phyloP scores from a whole-genome alignment of 352 stramenopile species.

The Pythium rhizo-oryzae region DNA sequence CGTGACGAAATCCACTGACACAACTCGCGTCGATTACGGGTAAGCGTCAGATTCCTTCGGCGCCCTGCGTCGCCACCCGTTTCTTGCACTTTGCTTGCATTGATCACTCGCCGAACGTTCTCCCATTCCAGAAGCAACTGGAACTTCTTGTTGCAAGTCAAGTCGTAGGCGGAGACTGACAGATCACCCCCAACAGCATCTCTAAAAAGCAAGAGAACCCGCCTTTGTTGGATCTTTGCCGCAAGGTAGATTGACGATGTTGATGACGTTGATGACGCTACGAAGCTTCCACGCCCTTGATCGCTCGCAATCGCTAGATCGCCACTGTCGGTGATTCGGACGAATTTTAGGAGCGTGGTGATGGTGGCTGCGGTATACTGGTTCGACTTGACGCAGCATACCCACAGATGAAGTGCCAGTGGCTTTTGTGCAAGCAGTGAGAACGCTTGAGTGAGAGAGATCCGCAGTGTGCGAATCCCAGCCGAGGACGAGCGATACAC shows the following conservation, averaged over 20 bases:
- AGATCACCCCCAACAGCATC: slow-evolving; percentile 51
- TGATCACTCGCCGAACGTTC: slow-evolving; percentile 40
- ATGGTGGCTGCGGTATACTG: slow-evolving; percentile 55
- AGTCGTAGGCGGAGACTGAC: slow-evolving; percentile 46
- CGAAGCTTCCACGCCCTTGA: neutral
- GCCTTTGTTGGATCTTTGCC: slow-evolving; percentile 40
- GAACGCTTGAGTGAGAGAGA: slow-evolving; percentile 44
- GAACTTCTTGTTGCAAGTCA: slow-evolving; percentile 41
- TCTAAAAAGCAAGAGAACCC: slow-evolving; percentile 49
- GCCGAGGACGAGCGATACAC: slow-evolving; percentile 54
- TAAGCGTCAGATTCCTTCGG: slow-evolving; percentile 37
- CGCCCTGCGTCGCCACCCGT: neutral
- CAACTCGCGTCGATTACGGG: slow-evolving; percentile 42
- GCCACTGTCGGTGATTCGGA: slow-evolving; percentile 5
- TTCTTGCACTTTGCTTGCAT: slow-evolving; percentile 3
- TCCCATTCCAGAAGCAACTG: slow-evolving; percentile 54
- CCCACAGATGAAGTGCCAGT: slow-evolving; percentile 58
- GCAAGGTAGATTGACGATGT: slow-evolving; percentile 5
- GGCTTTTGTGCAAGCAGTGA: slow-evolving; percentile 40
- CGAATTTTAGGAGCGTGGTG: slow-evolving; percentile 40
- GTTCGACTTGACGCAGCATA: slow-evolving; percentile 74
- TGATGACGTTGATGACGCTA: neutral
- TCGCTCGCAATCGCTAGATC: neutral
- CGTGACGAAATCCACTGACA: slow-evolving; percentile 58
- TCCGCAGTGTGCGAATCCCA: slow-evolving; percentile 34